A percentile compares a stretch with the other conserved stretches of the same genome.
These are phyloP conservation scores for Penicillium psychrosexuale DNA, from an alignment of 2,329 filamentous ascomycete species.

Conservation along the genomic window DNA sequence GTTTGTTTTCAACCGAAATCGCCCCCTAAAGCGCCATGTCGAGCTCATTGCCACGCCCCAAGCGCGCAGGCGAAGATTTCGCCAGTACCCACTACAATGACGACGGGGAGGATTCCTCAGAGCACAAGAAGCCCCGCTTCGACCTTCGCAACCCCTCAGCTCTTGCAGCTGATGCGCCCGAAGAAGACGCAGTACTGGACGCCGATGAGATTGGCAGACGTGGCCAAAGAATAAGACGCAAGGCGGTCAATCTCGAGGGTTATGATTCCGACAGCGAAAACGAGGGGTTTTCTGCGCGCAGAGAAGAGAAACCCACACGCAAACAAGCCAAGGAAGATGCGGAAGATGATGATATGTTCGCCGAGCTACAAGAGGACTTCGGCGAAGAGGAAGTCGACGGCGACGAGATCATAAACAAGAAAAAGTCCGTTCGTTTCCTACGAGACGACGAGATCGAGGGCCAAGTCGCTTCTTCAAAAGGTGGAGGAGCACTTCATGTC, in stretches of 20 bases:
- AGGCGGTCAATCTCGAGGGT: conserved; percentile 92
- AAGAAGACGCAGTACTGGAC: conserved; percentile 74
- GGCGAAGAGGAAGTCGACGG: conserved; percentile 53
- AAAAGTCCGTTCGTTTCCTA: conserved; percentile 61
- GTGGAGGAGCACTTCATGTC: conserved; percentile 63
- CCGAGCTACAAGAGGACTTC: conserved; percentile 61
- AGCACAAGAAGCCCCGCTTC: conserved; percentile 79
- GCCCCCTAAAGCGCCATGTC: conserved; percentile 44
- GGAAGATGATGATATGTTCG: conserved; percentile 75
- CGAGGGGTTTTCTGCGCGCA: conserved; percentile 78
- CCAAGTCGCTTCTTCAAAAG: conserved; percentile 69
- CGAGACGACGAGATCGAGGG: conserved; percentile 69
- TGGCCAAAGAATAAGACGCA: conserved; percentile 74
- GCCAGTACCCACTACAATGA: conserved; percentile 67
- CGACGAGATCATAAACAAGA: conserved; percentile 54
- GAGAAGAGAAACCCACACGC: conserved; percentile 56
- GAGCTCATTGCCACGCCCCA: conserved; percentile 69
- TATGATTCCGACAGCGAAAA: conserved; percentile 93
- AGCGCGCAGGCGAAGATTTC: conserved; percentile 78
- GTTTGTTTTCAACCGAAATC: background rate
- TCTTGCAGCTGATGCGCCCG: conserved; percentile 75
- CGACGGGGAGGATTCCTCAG: conserved; percentile 43
- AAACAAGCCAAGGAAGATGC: conserved; percentile 36
- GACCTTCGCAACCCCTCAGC: conserved; percentile 93
- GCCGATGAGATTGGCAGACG: conserved; percentile 85